Conservation (phyloP, 805 yeast genomes). For the Scheffersomyces ergatensis region DNA sequence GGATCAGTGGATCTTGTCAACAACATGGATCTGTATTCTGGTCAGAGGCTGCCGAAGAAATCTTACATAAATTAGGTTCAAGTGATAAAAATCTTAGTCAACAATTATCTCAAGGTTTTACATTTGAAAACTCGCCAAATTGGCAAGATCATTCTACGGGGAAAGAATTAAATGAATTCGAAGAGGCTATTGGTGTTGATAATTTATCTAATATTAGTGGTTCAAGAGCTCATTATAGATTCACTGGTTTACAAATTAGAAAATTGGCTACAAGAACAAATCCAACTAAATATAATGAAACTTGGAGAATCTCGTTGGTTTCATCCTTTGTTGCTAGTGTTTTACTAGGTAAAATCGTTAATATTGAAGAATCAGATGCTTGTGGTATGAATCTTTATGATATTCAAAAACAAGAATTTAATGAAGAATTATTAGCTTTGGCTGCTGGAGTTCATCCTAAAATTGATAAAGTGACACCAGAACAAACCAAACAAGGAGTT, state of each 20-base stretch:
- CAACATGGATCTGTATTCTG: conserved; percentile 91
- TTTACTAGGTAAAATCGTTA: conserved; percentile 60
- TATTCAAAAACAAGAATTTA: conserved; percentile 53
- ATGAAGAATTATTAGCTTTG: conserved; percentile 52
- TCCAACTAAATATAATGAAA: conserved; percentile 51
- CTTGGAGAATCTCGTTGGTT: conserved; percentile 67
- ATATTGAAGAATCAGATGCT: conserved; percentile 80
- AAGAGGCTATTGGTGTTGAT: conserved; percentile 58
- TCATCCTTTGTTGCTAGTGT: conserved; percentile 77
- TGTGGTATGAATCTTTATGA: conserved; percentile 93
- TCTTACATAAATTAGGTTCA: conserved; percentile 36
- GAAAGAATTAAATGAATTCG: conserved; percentile 61
- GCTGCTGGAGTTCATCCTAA: conserved; percentile 51
- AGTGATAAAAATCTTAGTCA: conserved; percentile 35
- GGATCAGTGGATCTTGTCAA: conserved; percentile 83
- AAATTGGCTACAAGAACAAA: conserved; percentile 57
- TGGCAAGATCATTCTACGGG: conserved; percentile 96
- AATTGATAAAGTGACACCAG: conserved; percentile 32
- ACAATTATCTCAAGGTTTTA: conserved; percentile 53
- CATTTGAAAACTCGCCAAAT: conserved; percentile 72
- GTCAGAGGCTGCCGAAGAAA: conserved; percentile 47
- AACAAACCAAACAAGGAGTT: conserved; percentile 24
- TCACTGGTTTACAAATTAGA: conserved; percentile 89
- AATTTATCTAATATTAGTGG: conserved; percentile 71
- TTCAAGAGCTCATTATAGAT: conserved; percentile 83